These are phyloP conservation scores for Ceratocystis albifundus DNA, from an alignment of 2,329 filamentous ascomycete genomes.

Conservation along the genomic window DNA sequence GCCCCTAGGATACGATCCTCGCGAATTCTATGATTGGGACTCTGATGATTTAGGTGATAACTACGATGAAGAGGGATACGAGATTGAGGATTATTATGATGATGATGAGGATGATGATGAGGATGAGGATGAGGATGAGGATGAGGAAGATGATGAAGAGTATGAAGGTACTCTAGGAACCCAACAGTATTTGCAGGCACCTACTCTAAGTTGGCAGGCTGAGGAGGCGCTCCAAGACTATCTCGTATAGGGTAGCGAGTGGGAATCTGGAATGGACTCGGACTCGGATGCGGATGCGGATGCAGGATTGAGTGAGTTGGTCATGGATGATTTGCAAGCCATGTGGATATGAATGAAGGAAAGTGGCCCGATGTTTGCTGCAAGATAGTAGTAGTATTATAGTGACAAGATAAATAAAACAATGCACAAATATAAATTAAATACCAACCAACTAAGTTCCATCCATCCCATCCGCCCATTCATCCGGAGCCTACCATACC, in stretches of 20 bases:
- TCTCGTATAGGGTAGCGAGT: conserved; percentile 9
- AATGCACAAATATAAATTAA: neutral
- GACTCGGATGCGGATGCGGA: neutral
- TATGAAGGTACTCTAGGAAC: no score
- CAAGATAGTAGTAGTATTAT: no score
- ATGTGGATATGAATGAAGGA: neutral
- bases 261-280: conserved; percentile 1
- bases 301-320: neutral
- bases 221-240: neutral
- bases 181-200: no score
- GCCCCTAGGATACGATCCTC: no score
- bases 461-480: neutral
- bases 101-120: neutral
- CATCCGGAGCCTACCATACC: neutral
- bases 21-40: neutral
- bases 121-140: neutral
- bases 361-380: no score
- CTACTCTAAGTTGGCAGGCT: neutral
- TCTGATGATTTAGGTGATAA: neutral
- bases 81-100: neutral
- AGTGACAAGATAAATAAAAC: neutral
- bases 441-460: neutral
- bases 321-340: neutral
- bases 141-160: no score
- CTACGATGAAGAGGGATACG: neutral